phyloP scores from a whole-genome alignment of 768 basidiomycete genomes.

The Lyophyllum shimeji region DNA sequence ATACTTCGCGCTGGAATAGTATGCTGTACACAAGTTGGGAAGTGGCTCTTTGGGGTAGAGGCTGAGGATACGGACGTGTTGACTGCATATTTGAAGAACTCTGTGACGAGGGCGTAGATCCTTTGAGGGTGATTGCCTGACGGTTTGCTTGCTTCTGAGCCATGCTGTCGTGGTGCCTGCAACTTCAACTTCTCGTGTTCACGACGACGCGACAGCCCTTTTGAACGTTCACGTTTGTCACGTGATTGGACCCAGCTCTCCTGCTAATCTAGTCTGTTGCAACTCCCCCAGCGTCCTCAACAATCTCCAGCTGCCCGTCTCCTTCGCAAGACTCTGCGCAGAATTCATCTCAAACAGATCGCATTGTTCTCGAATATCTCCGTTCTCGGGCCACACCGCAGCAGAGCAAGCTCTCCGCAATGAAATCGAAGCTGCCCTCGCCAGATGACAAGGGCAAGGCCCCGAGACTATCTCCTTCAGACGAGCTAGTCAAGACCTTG shows the following conservation, averaged over 20 bases:
- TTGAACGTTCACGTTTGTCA: slow-evolving; percentile 29
- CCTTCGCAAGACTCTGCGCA: slow-evolving; percentile 38
- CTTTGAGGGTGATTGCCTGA: slow-evolving; percentile 92
- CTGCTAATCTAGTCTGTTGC: slow-evolving; percentile 18
- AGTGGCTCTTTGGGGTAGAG: not conserved
- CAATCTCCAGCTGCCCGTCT: slow-evolving; percentile 50
- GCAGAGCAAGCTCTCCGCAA: slow-evolving; percentile 51
- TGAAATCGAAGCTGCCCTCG: slow-evolving; percentile 41
- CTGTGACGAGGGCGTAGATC: slow-evolving; percentile 93
- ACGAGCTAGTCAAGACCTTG: slow-evolving; percentile 58
- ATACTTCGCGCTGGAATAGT: slow-evolving; percentile 94
- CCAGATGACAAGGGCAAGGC: slow-evolving; percentile 43
- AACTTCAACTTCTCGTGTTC: too few species aligned
- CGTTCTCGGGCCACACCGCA: slow-evolving; percentile 44
- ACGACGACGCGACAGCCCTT: slow-evolving; percentile 11
- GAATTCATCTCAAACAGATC: slow-evolving; percentile 38
- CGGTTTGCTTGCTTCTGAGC: slow-evolving; percentile 53
- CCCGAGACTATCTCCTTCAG: slow-evolving; percentile 39
- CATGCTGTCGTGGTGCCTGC: slow-evolving; percentile 23
- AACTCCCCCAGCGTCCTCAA: slow-evolving; percentile 51
- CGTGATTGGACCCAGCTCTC: slow-evolving; percentile 19
- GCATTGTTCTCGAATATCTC: slow-evolving; percentile 48
- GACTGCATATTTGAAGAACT: slow-evolving; percentile 99
- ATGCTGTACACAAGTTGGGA: slow-evolving; percentile 53
- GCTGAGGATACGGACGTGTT: slow-evolving; percentile 69